Evolutionary conservation across 208 protist genomes (phyloP).

Genomic region (Blastocrithidia nonstop): DNA sequence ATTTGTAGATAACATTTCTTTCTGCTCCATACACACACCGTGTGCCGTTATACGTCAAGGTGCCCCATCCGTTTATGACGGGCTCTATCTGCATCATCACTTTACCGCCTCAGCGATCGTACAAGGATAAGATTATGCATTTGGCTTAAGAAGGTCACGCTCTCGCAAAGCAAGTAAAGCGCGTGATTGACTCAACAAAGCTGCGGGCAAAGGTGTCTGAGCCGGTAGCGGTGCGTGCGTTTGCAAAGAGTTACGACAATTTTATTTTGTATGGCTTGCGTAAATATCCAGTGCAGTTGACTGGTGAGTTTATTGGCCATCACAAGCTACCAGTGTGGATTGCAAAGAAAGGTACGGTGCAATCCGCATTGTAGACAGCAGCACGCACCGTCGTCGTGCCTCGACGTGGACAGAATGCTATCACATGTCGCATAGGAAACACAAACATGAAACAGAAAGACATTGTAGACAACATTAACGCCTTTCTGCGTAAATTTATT

Average conservation of each 20-base stretch:
- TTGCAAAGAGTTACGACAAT: slow-evolving; percentile 77
- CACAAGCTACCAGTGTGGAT: slow-evolving; percentile 67
- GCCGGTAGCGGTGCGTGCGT: slow-evolving; percentile 62
- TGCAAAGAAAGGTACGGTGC: slow-evolving; percentile 25
- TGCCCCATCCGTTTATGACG: slow-evolving; percentile 46
- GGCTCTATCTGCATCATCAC: slow-evolving; percentile 77
- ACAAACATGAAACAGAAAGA: slow-evolving; percentile 33
- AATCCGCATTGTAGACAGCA: slow-evolving; percentile 18
- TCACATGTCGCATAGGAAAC: slow-evolving; percentile 69
- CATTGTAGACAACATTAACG: slow-evolving; percentile 54
- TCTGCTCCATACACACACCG: slow-evolving; percentile 50
- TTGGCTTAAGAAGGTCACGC: slow-evolving; percentile 43
- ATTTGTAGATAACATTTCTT: slow-evolving; percentile 65
- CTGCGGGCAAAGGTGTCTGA: slow-evolving; percentile 51
- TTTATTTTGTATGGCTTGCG: slow-evolving; percentile 63
- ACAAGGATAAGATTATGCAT: slow-evolving; percentile 57
- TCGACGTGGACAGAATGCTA: slow-evolving; percentile 57
- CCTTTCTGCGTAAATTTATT: slow-evolving; percentile 46
- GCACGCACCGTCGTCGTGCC: slow-evolving; percentile 49
- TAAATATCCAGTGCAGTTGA: slow-evolving; percentile 63
- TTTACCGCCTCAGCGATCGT: slow-evolving; percentile 49
- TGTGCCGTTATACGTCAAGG: slow-evolving; percentile 62
- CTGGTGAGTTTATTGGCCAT: slow-evolving; percentile 78
- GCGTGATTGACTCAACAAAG: slow-evolving; percentile 74
- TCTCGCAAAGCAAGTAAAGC: slow-evolving; percentile 56